A percentile compares a stretch with the other conserved stretches of the same genome.
Conservation (phyloP, 495 filamentous ascomycete genomes). For the Recurvomyces mirabilis region DNA sequence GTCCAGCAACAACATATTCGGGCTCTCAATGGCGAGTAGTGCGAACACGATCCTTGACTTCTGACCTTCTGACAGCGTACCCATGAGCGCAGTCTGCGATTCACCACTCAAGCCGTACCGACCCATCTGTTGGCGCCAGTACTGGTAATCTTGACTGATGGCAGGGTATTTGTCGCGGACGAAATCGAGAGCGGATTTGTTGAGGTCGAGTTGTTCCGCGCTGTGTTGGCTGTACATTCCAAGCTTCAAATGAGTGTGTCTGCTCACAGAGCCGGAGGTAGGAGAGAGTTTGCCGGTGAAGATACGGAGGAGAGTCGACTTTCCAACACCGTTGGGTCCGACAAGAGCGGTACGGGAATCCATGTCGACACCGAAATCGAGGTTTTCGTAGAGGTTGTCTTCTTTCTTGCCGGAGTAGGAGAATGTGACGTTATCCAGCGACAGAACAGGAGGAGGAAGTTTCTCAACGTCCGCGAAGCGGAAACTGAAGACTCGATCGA, state of each 20-base stretch:
- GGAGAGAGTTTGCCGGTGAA: slow-evolving; percentile 95
- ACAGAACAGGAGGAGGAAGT: slow-evolving; percentile 88
- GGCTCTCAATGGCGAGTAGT: slow-evolving; percentile 84
- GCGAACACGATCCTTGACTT: slow-evolving; percentile 97
- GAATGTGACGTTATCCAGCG: slow-evolving; percentile 94
- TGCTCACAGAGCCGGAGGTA: slow-evolving; percentile 65
- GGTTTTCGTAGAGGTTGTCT: slow-evolving; percentile 89
- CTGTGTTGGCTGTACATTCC: slow-evolving; percentile 97
- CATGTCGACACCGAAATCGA: slow-evolving; percentile 99
- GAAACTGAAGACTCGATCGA: slow-evolving; percentile 92
- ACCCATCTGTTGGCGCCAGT: slow-evolving; percentile 96
- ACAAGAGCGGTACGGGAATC: slow-evolving; percentile 95
- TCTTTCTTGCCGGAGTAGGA: slow-evolving; percentile 83
- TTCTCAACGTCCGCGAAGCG: slow-evolving; percentile 98
- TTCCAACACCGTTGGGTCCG: slow-evolving; percentile 98
- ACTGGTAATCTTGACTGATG: slow-evolving; percentile 95
- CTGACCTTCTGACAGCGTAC: slow-evolving; percentile 93
- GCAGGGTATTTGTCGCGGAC: slow-evolving; percentile 86
- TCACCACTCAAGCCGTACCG: slow-evolving; percentile 86
- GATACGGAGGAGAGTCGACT: slow-evolving; percentile 93
- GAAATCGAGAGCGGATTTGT: slow-evolving; percentile 95
- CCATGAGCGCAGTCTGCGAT: slow-evolving; percentile 91
- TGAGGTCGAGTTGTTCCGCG: slow-evolving; percentile 93
- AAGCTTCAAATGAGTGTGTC: slow-evolving; percentile 96
- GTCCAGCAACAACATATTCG: slow-evolving; percentile 96